phyloP scores from a whole-genome alignment of 805 yeast genomes.

The Lipomyces japonicus region DNA sequence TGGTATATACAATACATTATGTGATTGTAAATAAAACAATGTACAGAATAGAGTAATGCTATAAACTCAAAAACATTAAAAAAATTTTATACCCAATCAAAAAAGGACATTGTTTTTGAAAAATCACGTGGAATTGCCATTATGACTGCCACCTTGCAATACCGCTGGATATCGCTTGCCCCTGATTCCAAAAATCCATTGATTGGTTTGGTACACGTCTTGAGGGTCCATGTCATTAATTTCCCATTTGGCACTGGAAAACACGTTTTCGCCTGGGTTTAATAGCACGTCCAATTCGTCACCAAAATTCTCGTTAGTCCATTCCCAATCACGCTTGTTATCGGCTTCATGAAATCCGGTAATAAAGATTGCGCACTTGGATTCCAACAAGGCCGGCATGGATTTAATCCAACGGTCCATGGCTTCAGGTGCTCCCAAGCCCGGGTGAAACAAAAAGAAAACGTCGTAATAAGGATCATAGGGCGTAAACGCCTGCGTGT shows the following conservation, averaged over 20 bases:
- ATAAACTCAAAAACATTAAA: background rate
- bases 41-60: background rate
- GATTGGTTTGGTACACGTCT: slow-evolving; percentile 89
- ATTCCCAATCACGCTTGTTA: slow-evolving; percentile 60
- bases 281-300: slow-evolving; percentile 79
- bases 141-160: slow-evolving; percentile 23
- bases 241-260: slow-evolving; percentile 90
- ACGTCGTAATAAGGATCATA: slow-evolving; percentile 94
- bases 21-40: background rate
- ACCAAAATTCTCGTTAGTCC: slow-evolving; percentile 62
- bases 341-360: slow-evolving; percentile 86
- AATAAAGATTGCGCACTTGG: slow-evolving; percentile 87
- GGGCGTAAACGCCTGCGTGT: slow-evolving; percentile 92
- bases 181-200: slow-evolving; percentile 83
- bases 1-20: no score
- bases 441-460: slow-evolving; percentile 94
- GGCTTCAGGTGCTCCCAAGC: slow-evolving; percentile 77
- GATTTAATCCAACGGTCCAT: slow-evolving; percentile 79
- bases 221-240: slow-evolving; percentile 88
- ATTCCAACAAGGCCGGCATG: slow-evolving; percentile 79
- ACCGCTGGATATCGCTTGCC: slow-evolving; percentile 96
- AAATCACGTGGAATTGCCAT: background rate
- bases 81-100: background rate
- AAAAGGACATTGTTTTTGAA: no score
- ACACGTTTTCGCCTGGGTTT: slow-evolving; percentile 67